A percentile compares a stretch with the other conserved stretches of the same genome.
Conservation (phyloP, 2,329 filamentous ascomycete genomes). For the Colletotrichum sidae region DNA sequence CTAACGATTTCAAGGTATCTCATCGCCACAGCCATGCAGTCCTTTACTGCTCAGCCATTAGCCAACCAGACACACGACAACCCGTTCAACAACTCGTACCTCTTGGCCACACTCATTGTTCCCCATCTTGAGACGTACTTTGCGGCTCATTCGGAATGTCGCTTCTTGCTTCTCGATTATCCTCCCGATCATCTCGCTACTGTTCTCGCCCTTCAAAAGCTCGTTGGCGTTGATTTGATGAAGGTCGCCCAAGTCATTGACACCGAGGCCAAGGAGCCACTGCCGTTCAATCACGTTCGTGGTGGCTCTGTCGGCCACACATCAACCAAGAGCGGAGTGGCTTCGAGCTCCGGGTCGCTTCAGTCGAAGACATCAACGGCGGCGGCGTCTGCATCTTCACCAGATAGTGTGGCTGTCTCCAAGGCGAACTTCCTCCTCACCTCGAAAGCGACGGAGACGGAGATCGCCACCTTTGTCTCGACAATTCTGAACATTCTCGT, state of each 20-base stretch:
- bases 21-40: constrained; percentile 70
- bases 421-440: constrained; percentile 69
- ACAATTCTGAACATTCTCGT: constrained; percentile 63
- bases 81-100: constrained; percentile 64
- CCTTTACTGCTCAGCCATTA: constrained; percentile 63
- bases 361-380: constrained; percentile 20
- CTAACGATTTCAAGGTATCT: constrained; percentile 61
- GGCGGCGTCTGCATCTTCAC: constrained; percentile 10
- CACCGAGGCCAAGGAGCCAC: constrained; percentile 50
- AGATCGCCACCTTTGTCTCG: constrained; percentile 66
- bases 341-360: constrained; percentile 23
- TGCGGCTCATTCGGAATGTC: constrained; percentile 61
- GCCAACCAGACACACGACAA: constrained; percentile 63
- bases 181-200: constrained; percentile 67
- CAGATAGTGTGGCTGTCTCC: constrained; percentile 51
- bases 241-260: constrained; percentile 70
- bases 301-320: constrained; percentile 46
- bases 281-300: constrained; percentile 54
- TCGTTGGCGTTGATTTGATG: constrained; percentile 67
- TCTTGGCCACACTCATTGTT: constrained; percentile 68
- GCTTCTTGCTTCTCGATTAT: constrained; percentile 70
- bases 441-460: constrained; percentile 63
- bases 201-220: constrained; percentile 66
- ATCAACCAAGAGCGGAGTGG: constrained; percentile 27
- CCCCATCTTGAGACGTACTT: constrained; percentile 72